phyloP scores from a whole-genome alignment of 2,329 filamentous ascomycete genomes.

The Diaporthe sp. region DNA sequence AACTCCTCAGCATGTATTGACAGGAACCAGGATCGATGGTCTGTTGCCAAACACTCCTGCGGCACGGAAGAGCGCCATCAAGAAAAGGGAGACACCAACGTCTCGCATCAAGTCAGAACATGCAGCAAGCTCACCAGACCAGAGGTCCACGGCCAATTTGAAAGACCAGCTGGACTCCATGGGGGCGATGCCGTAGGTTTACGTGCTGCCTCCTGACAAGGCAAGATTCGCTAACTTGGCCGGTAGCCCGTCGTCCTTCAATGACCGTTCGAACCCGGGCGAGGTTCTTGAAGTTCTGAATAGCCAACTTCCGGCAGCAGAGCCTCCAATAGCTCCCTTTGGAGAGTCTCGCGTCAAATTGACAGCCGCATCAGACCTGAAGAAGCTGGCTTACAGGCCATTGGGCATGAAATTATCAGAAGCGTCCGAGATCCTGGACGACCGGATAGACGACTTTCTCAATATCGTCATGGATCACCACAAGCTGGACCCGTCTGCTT shows the following conservation, averaged over 20 bases:
- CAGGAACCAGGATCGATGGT: constrained; percentile 67
- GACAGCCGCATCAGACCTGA: constrained; percentile 86
- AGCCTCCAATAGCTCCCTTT: constrained; percentile 77
- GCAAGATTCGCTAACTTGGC: background rate
- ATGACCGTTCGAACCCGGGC: constrained; percentile 81
- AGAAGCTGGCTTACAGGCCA: constrained; percentile 91
- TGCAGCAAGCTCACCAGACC: constrained; percentile 56
- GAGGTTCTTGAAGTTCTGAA: constrained; percentile 88
- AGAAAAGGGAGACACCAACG: constrained; percentile 57
- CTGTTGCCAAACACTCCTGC: constrained; percentile 73
- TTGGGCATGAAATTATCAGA: constrained; percentile 96
- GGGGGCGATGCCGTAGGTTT: constrained; percentile 50
- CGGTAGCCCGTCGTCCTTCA: constrained; percentile 71
- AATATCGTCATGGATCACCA: constrained; percentile 79
- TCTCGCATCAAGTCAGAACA: constrained; percentile 57
- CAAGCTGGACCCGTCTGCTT: constrained; percentile 79
- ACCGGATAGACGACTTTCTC: constrained; percentile 91
- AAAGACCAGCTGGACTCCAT: constrained; percentile 53
- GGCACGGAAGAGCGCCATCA: constrained; percentile 51
- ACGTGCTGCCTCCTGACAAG: background rate
- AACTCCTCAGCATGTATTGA: constrained; percentile 36
- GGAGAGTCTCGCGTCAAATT: constrained; percentile 84
- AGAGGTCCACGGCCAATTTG: constrained; percentile 52
- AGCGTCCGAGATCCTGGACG: constrained; percentile 91
- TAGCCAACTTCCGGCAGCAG: constrained; percentile 72